Evolutionary conservation across 1,284 basidiomycete genomes (phyloP), one percentile per base, ranked within the genome.

Genomic region (Omphalotus olearius): DNA sequence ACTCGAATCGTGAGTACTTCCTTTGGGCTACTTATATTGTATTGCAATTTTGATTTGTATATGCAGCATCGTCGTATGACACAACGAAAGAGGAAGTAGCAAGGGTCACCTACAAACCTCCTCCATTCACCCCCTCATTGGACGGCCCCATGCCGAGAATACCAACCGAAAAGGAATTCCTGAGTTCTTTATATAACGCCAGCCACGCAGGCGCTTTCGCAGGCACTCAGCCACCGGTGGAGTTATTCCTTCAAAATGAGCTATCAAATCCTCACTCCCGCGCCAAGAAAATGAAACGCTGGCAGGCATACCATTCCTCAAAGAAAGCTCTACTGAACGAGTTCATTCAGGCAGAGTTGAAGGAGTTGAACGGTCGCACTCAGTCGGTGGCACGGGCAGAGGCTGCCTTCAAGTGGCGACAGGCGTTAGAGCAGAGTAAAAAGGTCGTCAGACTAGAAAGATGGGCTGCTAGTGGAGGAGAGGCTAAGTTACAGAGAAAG

Each of bases 241-340:
- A 91, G 63, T 62, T 77, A 14, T 79, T 82, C 61, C 65, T 91
- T 50, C 64, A 71, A 28, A 76, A 76, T 56, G 88, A 91, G 61
- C 78, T 91, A 38, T 75, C 85, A 20, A 90, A 91, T 65, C 88
- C 87, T 28, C 85, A 90, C 62, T 82, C 85, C 11, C 82, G 87
- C 18, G 84, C 85, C 7, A 90, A 88, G 73, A 89, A 87, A 64
- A 82, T 87, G 59, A 71, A 73, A 42, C 80, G 89, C 56, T 91
- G 85, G 83, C 78, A 87, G 62, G 71, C 72, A 5, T 74, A 72
- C 57, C 73, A 76, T 57, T 61, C 64, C 16, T 69, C 73, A 57
- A 76, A 74, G 62, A 71, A 74, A 41, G 65, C 67, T 14, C 68
- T 84, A 50, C 69, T 85, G 48, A 69, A 75, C 56, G 68, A 80